Base-by-base conservation (phyloP, 2,329 filamentous ascomycete genomes). In the Neodidymelliopsis sp. region DNA sequence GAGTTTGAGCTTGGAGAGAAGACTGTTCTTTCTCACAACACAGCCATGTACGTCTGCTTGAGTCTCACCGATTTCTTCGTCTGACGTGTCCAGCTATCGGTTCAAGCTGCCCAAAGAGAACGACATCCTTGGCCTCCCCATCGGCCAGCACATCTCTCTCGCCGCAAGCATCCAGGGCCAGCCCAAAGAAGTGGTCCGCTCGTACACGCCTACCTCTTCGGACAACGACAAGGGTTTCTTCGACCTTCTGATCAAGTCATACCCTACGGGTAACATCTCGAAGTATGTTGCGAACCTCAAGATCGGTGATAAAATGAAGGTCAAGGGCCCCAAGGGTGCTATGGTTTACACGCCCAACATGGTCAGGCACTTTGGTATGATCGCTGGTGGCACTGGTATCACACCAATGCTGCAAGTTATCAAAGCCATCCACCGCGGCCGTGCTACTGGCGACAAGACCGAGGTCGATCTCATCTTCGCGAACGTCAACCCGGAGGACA, bases 301-400 rank as follows among this genome's bases (percentile, higher is more conserved):
- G 57, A 82, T 97, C 53, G 92, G 93, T 54, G 65, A 75, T 75
- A 87, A 83, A 54, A 94, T 99, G 82, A 90, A 90, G 73, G 88
- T 97, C 66, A 87, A 85, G 66, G 94, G 94, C 8, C 94, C 94
- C 75, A 97, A 97, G 83, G 94, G 94, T 64, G 93, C 93, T 65
- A 97, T 99, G 82, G 90, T 96, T 56, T 99, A 99, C 79, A 90
- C 88, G 13, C 91, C 93, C 65, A 97, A 97, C 81, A 93, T 99
- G 89, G 90, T 93, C 65, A 87, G 90, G 59, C 90, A 90, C 76
- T 96, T 99, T 63, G 94, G 92, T 71, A 99, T 99, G 94, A 90
- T 99, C 71, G 91, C 94, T 57, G 94, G 94, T 62, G 94, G 94
- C 59, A 97, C 94, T 24, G 94, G 94, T 63, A 97, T 99, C 74